Percentiles rank a stretch among this genome's conserved stretches.
Conservation (phyloP, 1,284 basidiomycete genomes). For the Ustilago esculenta region DNA sequence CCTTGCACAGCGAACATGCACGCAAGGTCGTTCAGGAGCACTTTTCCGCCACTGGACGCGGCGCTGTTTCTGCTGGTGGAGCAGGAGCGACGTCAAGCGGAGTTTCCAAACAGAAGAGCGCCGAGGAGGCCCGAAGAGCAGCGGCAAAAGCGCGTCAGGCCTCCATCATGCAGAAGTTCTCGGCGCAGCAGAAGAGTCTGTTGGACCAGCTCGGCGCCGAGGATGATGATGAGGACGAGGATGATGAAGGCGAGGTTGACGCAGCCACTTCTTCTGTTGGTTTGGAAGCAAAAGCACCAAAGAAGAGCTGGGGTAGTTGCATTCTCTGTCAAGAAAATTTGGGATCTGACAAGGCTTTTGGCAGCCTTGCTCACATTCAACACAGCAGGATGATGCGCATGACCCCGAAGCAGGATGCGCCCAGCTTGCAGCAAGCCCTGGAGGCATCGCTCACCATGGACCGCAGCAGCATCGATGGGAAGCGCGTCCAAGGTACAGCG, state of each 20-base stretch:
- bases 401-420: constrained; percentile 75
- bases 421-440: constrained; percentile 79
- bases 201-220: constrained; percentile 60
- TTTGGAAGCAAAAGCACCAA: constrained; percentile 20
- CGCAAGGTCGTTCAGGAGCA: constrained; percentile 15
- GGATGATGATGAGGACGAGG: constrained; percentile 54
- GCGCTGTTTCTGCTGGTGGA: constrained; percentile 12
- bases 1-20: constrained; percentile 16
- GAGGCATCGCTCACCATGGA: constrained; percentile 69
- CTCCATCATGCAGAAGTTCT: constrained; percentile 65
- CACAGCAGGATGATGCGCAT: constrained; percentile 84
- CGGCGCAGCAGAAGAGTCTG: constrained; percentile 63
- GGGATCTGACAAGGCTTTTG: constrained; percentile 79
- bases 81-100: constrained; percentile 1
- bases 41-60: constrained; percentile 31
- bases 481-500: constrained; percentile 44
- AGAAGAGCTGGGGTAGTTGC: constrained; percentile 76
- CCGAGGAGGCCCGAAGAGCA: constrained; percentile 52
- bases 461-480: constrained; percentile 49
- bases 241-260: constrained; percentile 42
- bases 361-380: constrained; percentile 88
- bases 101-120: constrained; percentile 20
- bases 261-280: constrained; percentile 18
- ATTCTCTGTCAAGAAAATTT: constrained; percentile 98
- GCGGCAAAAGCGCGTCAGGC: constrained; percentile 63